Conservation (phyloP, 495 filamentous ascomycete genomes). For the Neohortaea acidophila region DNA sequence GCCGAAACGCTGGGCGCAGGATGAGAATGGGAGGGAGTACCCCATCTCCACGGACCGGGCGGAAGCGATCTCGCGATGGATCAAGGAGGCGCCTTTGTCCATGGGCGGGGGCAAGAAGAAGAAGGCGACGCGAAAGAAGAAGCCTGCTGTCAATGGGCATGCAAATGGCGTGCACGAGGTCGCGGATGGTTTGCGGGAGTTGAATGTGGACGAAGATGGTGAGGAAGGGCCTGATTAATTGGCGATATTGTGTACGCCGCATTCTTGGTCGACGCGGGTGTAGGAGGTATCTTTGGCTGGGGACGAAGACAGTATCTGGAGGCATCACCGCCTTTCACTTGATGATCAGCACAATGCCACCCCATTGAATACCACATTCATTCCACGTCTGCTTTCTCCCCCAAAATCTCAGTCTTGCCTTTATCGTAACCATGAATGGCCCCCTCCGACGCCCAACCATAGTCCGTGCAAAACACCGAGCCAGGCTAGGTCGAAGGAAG, state of each 20-base stretch:
- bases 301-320: too few relatives aligned
- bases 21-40: slow-evolving; percentile 49
- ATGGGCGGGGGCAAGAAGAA: slow-evolving; percentile 19
- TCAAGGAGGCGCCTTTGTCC: slow-evolving; percentile 42
- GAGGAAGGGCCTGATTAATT: not conserved
- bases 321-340: too few relatives aligned
- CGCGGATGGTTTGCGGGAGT: not conserved
- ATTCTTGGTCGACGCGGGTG: too few relatives aligned
- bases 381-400: too few relatives aligned
- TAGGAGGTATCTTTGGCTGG: too few relatives aligned
- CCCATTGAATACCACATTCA: too few relatives aligned
- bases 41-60: slow-evolving; percentile 55
- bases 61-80: slow-evolving; percentile 50
- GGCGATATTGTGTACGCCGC: too few relatives aligned
- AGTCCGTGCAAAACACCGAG: not conserved
- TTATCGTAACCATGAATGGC: slow-evolving; percentile 3
- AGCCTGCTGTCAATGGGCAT: not conserved
- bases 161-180: slow-evolving; percentile 1
- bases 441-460: slow-evolving; percentile 3
- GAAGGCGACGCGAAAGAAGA: slow-evolving; percentile 18
- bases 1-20: slow-evolving; percentile 46
- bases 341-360: too few relatives aligned
- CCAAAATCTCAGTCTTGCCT: slow-evolving; percentile 10
- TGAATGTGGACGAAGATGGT: slow-evolving; percentile 2
- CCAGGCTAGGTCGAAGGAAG: slow-evolving; percentile 2